These are phyloP conservation scores for Brassica nigra DNA, from an alignment of 345 rosid genomes.

Conservation along the genomic window DNA sequence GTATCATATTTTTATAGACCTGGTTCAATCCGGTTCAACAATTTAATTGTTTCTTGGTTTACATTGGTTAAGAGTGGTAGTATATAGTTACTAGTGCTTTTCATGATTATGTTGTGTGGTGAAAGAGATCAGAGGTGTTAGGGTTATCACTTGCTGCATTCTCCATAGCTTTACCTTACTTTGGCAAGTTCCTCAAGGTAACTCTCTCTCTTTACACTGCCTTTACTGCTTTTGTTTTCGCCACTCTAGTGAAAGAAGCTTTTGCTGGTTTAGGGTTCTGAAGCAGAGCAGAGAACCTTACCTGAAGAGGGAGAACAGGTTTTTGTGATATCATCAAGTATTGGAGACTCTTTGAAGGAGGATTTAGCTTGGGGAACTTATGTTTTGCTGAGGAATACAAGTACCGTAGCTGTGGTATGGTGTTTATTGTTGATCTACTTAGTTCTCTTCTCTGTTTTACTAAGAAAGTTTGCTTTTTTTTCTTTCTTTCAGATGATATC, in stretches of 20 bases:
- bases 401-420: slow-evolving; percentile 67
- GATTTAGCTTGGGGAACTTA: slow-evolving; percentile 90
- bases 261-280: slow-evolving; percentile 53
- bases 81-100: no score
- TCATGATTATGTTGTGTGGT: no score
- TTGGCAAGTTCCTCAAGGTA: slow-evolving; percentile 83
- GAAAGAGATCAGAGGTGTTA: slow-evolving; percentile 77
- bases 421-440: background rate
- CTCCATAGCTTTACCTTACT: slow-evolving; percentile 64
- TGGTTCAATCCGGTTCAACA: background rate
- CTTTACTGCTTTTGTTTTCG: slow-evolving; percentile 1
- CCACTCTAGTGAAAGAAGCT: background rate
- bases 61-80: slow-evolving; percentile 41
- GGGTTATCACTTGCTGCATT: slow-evolving; percentile 75
- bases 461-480: slow-evolving; percentile 1
- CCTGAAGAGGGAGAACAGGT: slow-evolving; percentile 71
- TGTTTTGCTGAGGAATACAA: slow-evolving; percentile 78
- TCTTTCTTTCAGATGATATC: slow-evolving; percentile 53
- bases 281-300: slow-evolving; percentile 48
- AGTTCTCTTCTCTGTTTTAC: slow-evolving; percentile 7
- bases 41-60: background rate
- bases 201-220: background rate
- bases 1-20: background rate
- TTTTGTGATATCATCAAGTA: slow-evolving; percentile 59
- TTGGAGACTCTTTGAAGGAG: slow-evolving; percentile 56